Percentiles rank a stretch among this genome's conserved stretches.
phyloP scores from a whole-genome alignment of 768 basidiomycete species.

The Cystobasidium tubakii region DNA sequence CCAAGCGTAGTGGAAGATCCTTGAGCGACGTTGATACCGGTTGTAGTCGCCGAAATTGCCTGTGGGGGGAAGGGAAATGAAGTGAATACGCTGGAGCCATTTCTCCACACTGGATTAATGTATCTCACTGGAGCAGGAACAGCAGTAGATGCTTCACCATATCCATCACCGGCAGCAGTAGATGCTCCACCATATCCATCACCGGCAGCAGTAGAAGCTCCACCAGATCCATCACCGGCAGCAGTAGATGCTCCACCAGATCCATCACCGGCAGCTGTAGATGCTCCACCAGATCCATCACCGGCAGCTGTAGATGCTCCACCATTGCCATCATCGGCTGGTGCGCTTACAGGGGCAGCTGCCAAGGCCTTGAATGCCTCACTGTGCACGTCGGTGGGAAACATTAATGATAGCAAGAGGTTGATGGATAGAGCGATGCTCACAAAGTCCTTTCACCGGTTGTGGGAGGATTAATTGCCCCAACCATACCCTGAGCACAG shows the following conservation, averaged over 20 bases:
- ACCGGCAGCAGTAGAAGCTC: not conserved
- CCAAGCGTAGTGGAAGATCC: not conserved
- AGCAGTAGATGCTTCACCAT: constrained; percentile 3
- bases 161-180: not conserved
- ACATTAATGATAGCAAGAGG: not conserved
- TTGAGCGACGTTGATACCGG: not conserved
- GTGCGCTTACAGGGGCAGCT: not conserved
- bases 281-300: too few relatives aligned
- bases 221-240: not conserved
- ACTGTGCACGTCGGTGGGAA: not conserved
- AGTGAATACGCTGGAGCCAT: not conserved
- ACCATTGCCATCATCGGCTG: too few relatives aligned
- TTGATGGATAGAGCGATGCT: not conserved
- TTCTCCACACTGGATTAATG: not conserved
- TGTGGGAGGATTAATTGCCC: constrained; percentile 39
- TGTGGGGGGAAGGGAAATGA: not conserved
- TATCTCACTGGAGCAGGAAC: not conserved
- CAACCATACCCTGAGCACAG: constrained; percentile 42
- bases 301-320: too few relatives aligned
- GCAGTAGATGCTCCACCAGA: constrained; percentile 4
- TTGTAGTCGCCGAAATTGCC: not conserved
- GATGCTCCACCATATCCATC: not conserved
- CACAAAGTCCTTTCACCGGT: constrained; percentile 31
- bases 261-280: not conserved
- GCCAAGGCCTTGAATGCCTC: constrained; percentile 31